Conservation (phyloP, 352 stramenopile species). For the Phytophthora hybrid region DNA sequence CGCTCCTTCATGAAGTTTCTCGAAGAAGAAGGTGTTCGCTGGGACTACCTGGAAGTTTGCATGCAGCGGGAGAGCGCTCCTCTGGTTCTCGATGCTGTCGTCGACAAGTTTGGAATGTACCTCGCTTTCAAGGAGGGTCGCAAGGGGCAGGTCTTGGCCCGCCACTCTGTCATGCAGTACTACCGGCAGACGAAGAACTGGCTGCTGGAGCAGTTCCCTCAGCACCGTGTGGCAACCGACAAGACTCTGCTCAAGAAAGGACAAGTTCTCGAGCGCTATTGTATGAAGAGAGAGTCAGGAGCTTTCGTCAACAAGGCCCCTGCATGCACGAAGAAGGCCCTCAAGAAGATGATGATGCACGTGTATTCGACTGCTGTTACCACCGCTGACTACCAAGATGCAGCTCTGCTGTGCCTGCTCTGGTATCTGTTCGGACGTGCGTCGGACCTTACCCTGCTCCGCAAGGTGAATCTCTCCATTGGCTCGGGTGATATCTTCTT, state of each 20-base stretch:
- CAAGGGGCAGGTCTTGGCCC: conserved; percentile 13
- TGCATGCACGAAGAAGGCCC: conserved; percentile 18
- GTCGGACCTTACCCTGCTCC: background rate
- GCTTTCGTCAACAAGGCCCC: conserved; percentile 17
- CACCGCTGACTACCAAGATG: conserved; percentile 24
- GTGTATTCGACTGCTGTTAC: conserved; percentile 20
- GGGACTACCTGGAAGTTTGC: conserved; percentile 26
- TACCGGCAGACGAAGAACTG: conserved; percentile 30
- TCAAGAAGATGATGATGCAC: conserved; percentile 17
- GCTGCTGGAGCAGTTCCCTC: conserved; percentile 23
- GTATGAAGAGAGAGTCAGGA: conserved; percentile 7
- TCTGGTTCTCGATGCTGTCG: conserved; percentile 11
- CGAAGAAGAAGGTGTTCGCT: conserved; percentile 12
- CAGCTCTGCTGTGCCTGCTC: conserved; percentile 22
- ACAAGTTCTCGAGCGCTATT: conserved; percentile 21
- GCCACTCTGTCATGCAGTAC: conserved; percentile 32
- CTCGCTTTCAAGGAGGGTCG: conserved; percentile 31
- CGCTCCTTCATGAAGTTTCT: conserved; percentile 28
- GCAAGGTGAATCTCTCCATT: background rate
- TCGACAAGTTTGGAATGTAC: conserved; percentile 39
- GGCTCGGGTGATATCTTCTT: background rate
- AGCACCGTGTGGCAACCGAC: conserved; percentile 8
- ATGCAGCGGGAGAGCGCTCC: conserved; percentile 13
- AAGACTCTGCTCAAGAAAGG: conserved; percentile 29
- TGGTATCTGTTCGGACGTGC: conserved; percentile 30